phyloP scores from a whole-genome alignment of 352 stramenopile species.

The Phytophthora litchii region DNA sequence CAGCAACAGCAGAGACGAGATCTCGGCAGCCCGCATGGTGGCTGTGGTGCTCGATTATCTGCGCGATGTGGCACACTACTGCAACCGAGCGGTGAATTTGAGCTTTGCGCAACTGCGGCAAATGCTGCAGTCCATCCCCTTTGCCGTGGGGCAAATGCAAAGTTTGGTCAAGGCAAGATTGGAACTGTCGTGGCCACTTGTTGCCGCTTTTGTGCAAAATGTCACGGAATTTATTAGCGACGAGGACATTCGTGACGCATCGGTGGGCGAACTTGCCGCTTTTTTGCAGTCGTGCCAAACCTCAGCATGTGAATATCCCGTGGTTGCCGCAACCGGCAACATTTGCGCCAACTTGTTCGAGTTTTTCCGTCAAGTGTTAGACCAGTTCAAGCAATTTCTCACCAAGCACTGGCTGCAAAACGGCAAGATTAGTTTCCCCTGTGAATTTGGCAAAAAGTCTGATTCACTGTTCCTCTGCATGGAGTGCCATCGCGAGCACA shows the following conservation, averaged over 20 bases:
- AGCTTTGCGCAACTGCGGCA: conserved; percentile 66
- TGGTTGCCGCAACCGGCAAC: conserved; percentile 39
- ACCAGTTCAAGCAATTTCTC: conserved; percentile 75
- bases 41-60: conserved; percentile 63
- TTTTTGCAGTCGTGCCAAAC: conserved; percentile 51
- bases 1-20: conserved; percentile 28
- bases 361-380: conserved; percentile 68
- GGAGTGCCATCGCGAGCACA: conserved; percentile 84
- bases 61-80: conserved; percentile 66
- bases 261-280: conserved; percentile 58
- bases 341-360: conserved; percentile 64
- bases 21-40: conserved; percentile 55
- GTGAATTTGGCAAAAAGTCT: conserved; percentile 84
- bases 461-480: conserved; percentile 80
- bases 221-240: conserved; percentile 73
- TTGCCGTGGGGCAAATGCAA: conserved; percentile 69
- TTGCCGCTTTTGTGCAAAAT: conserved; percentile 65
- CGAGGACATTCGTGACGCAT: conserved; percentile 75
- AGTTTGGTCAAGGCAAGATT: conserved; percentile 58
- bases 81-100: conserved; percentile 45
- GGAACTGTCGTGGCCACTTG: conserved; percentile 68
- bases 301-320: conserved; percentile 26
- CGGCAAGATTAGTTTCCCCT: conserved; percentile 69
- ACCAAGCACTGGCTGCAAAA: conserved; percentile 59
- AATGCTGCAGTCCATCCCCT: conserved; percentile 67